phyloP scores from a whole-genome alignment of 2,329 filamentous ascomycete species.

The Fusarium zealandicum region DNA sequence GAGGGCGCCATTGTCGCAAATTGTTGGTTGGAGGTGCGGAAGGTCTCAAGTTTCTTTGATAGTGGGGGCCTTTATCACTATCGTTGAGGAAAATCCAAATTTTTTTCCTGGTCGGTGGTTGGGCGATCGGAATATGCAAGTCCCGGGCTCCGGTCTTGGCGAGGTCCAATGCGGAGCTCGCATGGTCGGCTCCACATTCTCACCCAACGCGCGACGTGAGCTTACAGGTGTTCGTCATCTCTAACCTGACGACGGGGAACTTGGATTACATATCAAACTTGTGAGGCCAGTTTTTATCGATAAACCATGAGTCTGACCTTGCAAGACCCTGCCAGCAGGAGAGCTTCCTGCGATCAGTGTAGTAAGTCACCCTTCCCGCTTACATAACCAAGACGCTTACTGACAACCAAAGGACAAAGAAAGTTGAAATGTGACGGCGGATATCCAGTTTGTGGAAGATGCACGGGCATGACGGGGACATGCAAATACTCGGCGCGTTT shows the following conservation, averaged over 20 bases:
- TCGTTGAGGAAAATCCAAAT: conserved; percentile 40
- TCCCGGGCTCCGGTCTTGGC: conserved; percentile 41
- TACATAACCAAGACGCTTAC: conserved; percentile 14
- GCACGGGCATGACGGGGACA: conserved; percentile 12
- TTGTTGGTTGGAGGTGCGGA: conserved; percentile 26
- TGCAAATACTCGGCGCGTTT: conserved; percentile 37
- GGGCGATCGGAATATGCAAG: conserved; percentile 48
- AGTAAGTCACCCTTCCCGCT: conserved; percentile 20
- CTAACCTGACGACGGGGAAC: neutral
- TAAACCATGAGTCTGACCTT: conserved; percentile 16
- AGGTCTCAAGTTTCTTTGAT: conserved; percentile 39
- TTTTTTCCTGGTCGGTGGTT: conserved; percentile 41
- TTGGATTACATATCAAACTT: neutral
- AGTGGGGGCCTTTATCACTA: conserved; percentile 41
- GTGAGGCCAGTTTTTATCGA: neutral
- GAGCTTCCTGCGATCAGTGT: conserved; percentile 41
- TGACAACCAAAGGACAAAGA: conserved; percentile 35
- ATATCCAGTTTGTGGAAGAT: conserved; percentile 35
- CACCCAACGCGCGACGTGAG: conserved; percentile 4
- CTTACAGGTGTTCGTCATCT: conserved; percentile 19
- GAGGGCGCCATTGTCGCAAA: conserved; percentile 51
- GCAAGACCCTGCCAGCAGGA: conserved; percentile 28
- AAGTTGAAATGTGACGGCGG: conserved; percentile 40
- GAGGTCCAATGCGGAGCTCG: conserved; percentile 17
- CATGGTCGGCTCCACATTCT: conserved; percentile 30